Conservation (phyloP, 2,329 filamentous ascomycete species). For the Didymella exigua region DNA sequence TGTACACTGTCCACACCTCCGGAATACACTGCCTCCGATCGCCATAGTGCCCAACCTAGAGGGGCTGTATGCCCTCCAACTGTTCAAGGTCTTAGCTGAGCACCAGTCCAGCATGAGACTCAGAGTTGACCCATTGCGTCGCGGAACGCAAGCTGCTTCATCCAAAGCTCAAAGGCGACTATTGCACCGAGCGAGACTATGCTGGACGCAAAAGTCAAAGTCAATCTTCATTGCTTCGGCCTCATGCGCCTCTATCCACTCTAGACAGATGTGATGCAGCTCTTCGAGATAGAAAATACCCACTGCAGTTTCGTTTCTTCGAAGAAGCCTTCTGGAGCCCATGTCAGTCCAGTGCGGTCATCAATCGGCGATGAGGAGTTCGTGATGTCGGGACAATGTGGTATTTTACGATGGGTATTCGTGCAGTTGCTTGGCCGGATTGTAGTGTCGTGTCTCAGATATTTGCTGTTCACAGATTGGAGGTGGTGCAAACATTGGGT, state of each 20-base stretch:
- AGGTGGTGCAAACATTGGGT: too few species aligned
- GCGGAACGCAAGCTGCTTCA: background rate
- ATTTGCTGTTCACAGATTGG: too few species aligned
- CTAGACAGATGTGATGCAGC: conserved; percentile 17
- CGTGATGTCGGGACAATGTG: too few species aligned
- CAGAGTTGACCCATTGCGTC: background rate
- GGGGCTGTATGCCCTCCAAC: background rate
- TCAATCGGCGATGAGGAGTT: too few species aligned
- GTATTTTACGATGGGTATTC: too few species aligned
- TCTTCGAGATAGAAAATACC: conserved; percentile 18
- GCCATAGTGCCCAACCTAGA: too few species aligned
- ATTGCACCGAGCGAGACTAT: background rate
- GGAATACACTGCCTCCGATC: background rate
- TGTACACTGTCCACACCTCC: background rate
- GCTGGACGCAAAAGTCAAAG: background rate
- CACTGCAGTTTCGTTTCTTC: background rate
- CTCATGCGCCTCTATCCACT: background rate
- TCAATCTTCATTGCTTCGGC: background rate
- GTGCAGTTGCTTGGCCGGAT: too few species aligned
- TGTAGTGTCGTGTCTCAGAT: too few species aligned
- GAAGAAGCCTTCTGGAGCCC: background rate
- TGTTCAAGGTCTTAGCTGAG: background rate
- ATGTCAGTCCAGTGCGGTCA: too few species aligned
- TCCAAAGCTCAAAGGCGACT: background rate
- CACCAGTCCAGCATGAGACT: background rate